Base-by-base conservation (phyloP, 2,329 filamentous ascomycete species). In the Cladosporium colombiae region DNA sequence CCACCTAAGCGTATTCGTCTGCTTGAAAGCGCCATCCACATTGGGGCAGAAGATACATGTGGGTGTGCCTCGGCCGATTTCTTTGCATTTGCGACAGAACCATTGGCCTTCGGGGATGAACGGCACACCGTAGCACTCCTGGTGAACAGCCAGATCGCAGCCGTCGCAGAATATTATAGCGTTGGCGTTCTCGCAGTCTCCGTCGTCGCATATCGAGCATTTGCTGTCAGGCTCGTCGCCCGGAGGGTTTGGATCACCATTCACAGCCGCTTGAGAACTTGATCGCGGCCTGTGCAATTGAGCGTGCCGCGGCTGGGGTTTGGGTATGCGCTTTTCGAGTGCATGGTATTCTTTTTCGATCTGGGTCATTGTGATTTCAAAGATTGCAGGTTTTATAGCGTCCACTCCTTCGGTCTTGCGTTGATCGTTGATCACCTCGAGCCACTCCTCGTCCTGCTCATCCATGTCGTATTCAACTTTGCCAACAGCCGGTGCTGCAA, bases 401-500 rank as follows among this genome's bases (percentile, higher is more conserved):
- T 96, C 92, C 25, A 92, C 87, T 55, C 89, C 88, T 70, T 90
- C 86, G 27, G 86, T 84, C 75, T 89, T 91, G 66, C 95, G 88
- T 72, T 91, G 88, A 14, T 82, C 80, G 73, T 99, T 99, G 75
- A 94, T 88, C 46, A 88, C 86, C 71, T 95, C 91, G 29, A 99
- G 82, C 95, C 95, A 99, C 81, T 93, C 92, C 71, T 97, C 93
- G 77, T 99, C 95, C 75, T 99, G 95, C 79, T 99, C 95, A 75
- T 99, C 95, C 95, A 99, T 99, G 77, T 99, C 95, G 77, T 99
- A 99, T 76, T 99, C 95, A 23, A 99, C 95, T 65, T 92, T 89
- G 14, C 92, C 92, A 46, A 96, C 75, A 13, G 78, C 74, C 23
- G 80, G 75, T 3, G 76, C 85, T 5, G 81, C 80, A 46, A 82